Conservation (phyloP, 495 filamentous ascomycete species). For the Ascodesmis nigricans region DNA sequence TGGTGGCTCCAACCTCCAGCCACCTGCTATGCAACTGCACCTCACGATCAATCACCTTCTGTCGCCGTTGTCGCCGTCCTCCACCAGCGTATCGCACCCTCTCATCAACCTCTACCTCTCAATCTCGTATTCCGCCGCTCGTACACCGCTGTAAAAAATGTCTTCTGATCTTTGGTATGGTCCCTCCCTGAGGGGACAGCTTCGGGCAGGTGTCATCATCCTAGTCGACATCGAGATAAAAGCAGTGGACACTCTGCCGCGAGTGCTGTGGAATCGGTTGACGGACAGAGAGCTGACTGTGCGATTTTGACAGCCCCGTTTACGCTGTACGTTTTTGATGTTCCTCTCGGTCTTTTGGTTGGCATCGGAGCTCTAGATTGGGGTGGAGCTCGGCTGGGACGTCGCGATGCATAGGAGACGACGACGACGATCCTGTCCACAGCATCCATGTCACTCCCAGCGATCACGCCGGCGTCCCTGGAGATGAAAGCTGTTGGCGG, state of each 20-base stretch:
- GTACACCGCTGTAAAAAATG: constrained; percentile 8
- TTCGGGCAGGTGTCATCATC: neutral
- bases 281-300: constrained; percentile 25
- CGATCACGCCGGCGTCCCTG: constrained; percentile 1
- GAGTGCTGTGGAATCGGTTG: constrained; percentile 1
- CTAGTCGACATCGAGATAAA: constrained; percentile 1
- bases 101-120: too few relatives aligned
- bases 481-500: neutral
- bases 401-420: too few relatives aligned
- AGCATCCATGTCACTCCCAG: too few relatives aligned
- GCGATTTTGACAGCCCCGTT: constrained; percentile 47
- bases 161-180: constrained; percentile 20
- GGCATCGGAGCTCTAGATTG: neutral
- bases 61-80: too few relatives aligned
- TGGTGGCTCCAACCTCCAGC: too few relatives aligned
- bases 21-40: too few relatives aligned
- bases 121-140: neutral
- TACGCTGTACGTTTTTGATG: constrained; percentile 85
- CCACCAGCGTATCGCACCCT: too few relatives aligned
- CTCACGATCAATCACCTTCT: too few relatives aligned
- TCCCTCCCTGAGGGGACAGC: neutral
- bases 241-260: neutral
- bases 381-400: neutral
- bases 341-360: constrained; percentile 1
- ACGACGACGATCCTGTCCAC: too few relatives aligned